These are phyloP conservation scores for Nicotiana otophora DNA, from an alignment of 257 asterid genomes.

Conservation along the genomic window DNA sequence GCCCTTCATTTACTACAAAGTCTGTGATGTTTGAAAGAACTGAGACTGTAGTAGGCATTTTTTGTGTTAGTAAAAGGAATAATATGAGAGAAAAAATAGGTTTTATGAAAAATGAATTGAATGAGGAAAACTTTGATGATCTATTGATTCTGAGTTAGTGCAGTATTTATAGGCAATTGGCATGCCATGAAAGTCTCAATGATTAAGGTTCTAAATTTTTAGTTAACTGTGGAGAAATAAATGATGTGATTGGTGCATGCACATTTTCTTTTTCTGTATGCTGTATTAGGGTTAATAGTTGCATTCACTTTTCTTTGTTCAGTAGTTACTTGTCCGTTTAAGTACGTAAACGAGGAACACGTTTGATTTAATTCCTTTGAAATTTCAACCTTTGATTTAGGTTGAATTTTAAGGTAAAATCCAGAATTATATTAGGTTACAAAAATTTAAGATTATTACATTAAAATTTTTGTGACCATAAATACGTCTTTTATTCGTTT, in stretches of 20 bases:
- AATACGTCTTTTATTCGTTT: too few species aligned
- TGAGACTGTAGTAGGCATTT: constrained; percentile 8
- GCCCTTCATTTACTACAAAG: constrained; percentile 19
- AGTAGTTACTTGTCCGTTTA: not conserved
- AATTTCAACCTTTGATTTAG: not conserved
- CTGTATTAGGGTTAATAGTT: too few species aligned
- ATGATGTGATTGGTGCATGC: not conserved
- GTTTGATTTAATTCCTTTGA: not conserved
- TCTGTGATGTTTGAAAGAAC: not conserved
- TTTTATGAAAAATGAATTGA: not conserved
- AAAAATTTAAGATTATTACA: not conserved
- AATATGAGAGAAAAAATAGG: not conserved
- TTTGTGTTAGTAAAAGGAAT: not conserved
- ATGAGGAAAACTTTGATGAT: not conserved
- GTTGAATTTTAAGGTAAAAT: too few species aligned
- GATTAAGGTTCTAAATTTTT: rapidly evolving
- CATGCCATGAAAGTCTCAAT: not conserved
- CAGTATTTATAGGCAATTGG: not conserved
- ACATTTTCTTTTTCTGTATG: not conserved
- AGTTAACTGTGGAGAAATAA: not conserved
- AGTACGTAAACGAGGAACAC: not conserved
- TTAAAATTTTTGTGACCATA: not conserved
- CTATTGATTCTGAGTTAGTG: not conserved
- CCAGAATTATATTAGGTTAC: not conserved
- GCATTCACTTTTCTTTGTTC: not conserved